These are phyloP conservation scores for Penicillium odoratum DNA, from an alignment of 495 filamentous ascomycete genomes.

Conservation along the genomic window DNA sequence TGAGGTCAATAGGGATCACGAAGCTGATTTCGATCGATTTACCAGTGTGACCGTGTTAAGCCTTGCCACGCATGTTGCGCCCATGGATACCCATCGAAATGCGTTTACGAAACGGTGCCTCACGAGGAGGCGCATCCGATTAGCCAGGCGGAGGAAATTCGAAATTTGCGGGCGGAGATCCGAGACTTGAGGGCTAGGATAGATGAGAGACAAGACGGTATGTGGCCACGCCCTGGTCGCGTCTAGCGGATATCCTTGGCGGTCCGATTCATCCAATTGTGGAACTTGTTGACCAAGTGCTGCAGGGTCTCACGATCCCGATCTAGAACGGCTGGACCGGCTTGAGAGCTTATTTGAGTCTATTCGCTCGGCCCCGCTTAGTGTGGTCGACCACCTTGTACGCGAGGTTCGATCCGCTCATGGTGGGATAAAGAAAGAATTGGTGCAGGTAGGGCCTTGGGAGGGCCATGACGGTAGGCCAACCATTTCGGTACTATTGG, in stretches of 20 bases:
- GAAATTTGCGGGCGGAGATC: constrained; percentile 42
- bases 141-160: constrained; percentile 46
- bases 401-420: constrained; percentile 34
- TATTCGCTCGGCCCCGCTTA: constrained; percentile 40
- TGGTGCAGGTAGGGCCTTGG: constrained; percentile 30
- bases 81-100: constrained; percentile 48
- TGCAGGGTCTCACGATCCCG: constrained; percentile 25
- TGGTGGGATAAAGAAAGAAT: constrained; percentile 19
- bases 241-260: background rate
- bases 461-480: constrained; percentile 33
- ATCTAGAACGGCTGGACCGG: constrained; percentile 33
- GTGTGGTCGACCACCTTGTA: constrained; percentile 37
- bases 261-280: background rate
- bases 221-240: constrained; percentile 3
- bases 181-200: constrained; percentile 33
- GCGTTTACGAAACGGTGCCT: constrained; percentile 38
- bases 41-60: constrained; percentile 47
- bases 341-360: constrained; percentile 42
- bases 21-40: constrained; percentile 19
- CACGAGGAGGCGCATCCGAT: constrained; percentile 43
- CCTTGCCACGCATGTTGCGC: constrained; percentile 50
- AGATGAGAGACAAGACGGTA: constrained; percentile 31
- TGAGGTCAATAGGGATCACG: background rate
- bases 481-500: background rate
- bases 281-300: constrained; percentile 8